phyloP scores from a whole-genome alignment of 2,329 filamentous ascomycete species.

The Penicillium sp. region DNA sequence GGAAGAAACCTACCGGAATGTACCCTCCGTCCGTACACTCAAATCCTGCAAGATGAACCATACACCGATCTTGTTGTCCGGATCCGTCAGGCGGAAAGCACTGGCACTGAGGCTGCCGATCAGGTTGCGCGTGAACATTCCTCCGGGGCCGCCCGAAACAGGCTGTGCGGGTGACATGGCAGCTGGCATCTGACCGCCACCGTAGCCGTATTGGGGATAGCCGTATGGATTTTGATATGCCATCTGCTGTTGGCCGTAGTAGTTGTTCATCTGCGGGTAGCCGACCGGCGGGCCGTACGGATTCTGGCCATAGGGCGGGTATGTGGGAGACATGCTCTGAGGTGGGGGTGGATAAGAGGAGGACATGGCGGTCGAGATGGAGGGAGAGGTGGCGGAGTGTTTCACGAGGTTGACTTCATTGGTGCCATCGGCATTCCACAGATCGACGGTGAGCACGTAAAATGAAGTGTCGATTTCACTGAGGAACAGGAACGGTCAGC shows the following conservation, averaged over 20 bases:
- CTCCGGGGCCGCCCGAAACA: conserved; percentile 53
- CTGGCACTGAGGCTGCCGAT: conserved; percentile 89
- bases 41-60: conserved; percentile 98
- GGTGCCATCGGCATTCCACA: conserved; percentile 59
- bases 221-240: conserved; percentile 36
- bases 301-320: conserved; percentile 36
- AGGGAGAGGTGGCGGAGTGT: conserved; percentile 63
- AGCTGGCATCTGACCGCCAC: conserved; percentile 32
- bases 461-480: conserved; percentile 66
- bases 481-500: conserved; percentile 32
- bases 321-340: conserved; percentile 36
- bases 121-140: conserved; percentile 91
- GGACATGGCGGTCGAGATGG: conserved; percentile 74
- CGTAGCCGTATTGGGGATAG: conserved; percentile 34
- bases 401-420: conserved; percentile 66
- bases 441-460: conserved; percentile 65
- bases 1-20: conserved; percentile 66
- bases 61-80: conserved; percentile 74
- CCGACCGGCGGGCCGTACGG: conserved; percentile 39
- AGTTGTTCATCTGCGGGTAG: conserved; percentile 37
- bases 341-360: conserved; percentile 63
- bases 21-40: conserved; percentile 87
- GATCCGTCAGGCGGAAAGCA: conserved; percentile 76
- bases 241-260: conserved; percentile 35
- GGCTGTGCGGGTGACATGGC: conserved; percentile 36